Base-by-base conservation (phyloP, 805 yeast genomes). In the Lipomyces anomalus region DNA sequence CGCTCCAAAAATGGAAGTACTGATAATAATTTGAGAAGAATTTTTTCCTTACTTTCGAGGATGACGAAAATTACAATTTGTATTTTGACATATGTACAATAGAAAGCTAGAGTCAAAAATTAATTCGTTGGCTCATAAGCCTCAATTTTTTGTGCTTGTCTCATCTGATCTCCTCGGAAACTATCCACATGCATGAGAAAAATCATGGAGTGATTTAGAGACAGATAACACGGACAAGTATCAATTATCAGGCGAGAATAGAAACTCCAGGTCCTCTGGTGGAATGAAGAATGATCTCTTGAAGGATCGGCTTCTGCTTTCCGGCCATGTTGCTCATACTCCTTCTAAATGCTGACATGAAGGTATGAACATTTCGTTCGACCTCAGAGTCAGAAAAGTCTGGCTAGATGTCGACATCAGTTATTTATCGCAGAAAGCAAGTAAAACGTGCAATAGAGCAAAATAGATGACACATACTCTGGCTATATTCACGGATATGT, bases 231-330 rank as follows among this genome's bases (percentile, higher is more conserved):
- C n/a, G n/a, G n/a, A n/a, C 30, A 13, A 26, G 30, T 9, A 26
- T 13, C 18, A 21, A 9, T 6, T 22, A 22, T 37, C n/a, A 50
- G 1, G 48, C 52, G 11, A 50, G 24, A 39, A 50, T 38, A 20
- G 36, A 43, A 6, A 50, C 40, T 16, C 48, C 34, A 5, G 55
- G 55, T 7, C 55, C 53, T 32, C 26, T 35, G 5, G 55, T 47
- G 3, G 52, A 44, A n/a, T 30, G 36, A 5, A 50, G 42, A 17
- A 43, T 38, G 11, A 50, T 24, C 34, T 50, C 55, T 9, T 37
- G 35, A 21, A 50, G 37, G n/a, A 46, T 9, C 5, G 55, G 52
- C 38, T 37, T 33, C 13, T 44, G 43, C 22, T 36, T 21, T n/a
- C 29, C 29, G n/a, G 24, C 22, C 11, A 40, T 16, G 16, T 22